Percentiles rank a stretch among this genome's conserved stretches.
These are phyloP conservation scores for Sparassis latifolia DNA, from an alignment of 1,284 basidiomycete species.

Conservation along the genomic window DNA sequence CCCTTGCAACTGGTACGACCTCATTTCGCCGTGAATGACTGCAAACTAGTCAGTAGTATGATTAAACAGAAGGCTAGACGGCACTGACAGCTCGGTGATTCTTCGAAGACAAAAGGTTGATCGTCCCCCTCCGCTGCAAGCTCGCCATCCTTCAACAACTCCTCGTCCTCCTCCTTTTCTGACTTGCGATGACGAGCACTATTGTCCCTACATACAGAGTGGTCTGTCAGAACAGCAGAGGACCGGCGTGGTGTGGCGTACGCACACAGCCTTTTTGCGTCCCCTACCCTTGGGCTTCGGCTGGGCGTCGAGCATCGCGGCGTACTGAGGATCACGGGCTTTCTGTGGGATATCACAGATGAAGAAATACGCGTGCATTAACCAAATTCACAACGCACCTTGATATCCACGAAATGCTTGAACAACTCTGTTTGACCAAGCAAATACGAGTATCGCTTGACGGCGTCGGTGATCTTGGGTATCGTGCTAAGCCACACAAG, in stretches of 20 bases:
- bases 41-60: conserved; percentile 3
- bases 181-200: conserved; percentile 87
- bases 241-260: background rate
- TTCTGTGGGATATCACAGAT: conserved; percentile 39
- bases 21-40: conserved; percentile 90
- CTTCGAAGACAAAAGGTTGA: conserved; percentile 87
- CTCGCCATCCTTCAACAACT: conserved; percentile 84
- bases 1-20: conserved; percentile 93
- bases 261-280: conserved; percentile 67
- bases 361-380: background rate
- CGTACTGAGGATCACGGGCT: conserved; percentile 92
- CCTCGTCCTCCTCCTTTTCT: conserved; percentile 98
- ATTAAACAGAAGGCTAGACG: conserved; percentile 2
- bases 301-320: conserved; percentile 80
- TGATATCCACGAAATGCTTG: conserved; percentile 93
- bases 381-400: conserved; percentile 38
- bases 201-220: conserved; percentile 45
- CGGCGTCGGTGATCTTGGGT: conserved; percentile 81
- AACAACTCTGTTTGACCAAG: conserved; percentile 95
- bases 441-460: conserved; percentile 92
- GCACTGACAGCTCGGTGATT: conserved; percentile 79
- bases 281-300: conserved; percentile 77
- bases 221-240: too few species aligned
- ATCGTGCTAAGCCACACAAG: background rate
- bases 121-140: conserved; percentile 76